Percentiles rank a stretch among this genome's conserved stretches.
Conservation (phyloP, 1,139 yeast genomes). For the Yamadazyma spencermartinsiae region DNA sequence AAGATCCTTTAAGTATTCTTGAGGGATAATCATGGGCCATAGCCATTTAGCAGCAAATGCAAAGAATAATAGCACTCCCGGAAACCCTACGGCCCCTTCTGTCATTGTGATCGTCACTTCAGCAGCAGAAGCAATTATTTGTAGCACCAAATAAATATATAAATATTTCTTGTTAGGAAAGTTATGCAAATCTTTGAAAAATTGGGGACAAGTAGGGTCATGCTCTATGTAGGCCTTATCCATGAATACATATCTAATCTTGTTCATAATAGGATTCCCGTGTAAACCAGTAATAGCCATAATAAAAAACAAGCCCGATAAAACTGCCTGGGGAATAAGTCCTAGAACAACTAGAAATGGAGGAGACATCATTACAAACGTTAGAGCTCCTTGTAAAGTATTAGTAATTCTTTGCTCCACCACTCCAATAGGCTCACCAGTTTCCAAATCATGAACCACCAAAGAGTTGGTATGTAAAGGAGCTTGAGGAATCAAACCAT, state of each 20-base stretch:
- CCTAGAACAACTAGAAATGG: conserved; percentile 82
- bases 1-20: conserved; percentile 56
- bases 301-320: conserved; percentile 88
- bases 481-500: conserved; percentile 95
- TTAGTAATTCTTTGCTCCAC: conserved; percentile 91
- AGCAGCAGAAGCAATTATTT: conserved; percentile 67
- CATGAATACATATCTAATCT: conserved; percentile 64
- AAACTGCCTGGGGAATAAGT: conserved; percentile 88
- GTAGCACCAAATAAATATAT: conserved; percentile 54
- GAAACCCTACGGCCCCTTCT: conserved; percentile 92
- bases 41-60: conserved; percentile 68
- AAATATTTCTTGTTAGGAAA: conserved; percentile 50
- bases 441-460: conserved; percentile 53
- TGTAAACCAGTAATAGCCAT: conserved; percentile 87
- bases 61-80: conserved; percentile 64
- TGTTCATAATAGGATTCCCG: conserved; percentile 61
- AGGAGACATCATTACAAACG: conserved; percentile 84
- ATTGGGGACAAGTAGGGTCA: conserved; percentile 37
- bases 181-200: conserved; percentile 33
- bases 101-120: conserved; percentile 88
- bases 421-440: conserved; percentile 52
- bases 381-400: conserved; percentile 78
- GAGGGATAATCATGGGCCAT: conserved; percentile 65
- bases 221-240: conserved; percentile 49
- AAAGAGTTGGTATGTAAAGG: conserved; percentile 86